Conservation (phyloP, 495 filamentous ascomycete genomes). For the Tuber brumale region DNA sequence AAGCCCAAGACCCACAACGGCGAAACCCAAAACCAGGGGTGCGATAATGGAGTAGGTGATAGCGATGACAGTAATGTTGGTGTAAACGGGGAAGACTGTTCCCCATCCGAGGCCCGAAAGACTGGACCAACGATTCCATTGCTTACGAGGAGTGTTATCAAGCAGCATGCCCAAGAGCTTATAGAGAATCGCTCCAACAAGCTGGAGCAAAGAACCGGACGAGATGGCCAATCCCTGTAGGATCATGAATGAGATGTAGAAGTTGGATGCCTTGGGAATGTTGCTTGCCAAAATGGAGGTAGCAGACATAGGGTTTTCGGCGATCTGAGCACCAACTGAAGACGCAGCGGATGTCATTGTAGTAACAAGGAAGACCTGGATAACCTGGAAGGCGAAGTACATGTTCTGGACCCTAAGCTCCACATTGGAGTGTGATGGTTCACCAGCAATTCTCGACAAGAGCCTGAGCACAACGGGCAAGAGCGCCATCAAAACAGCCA, state of each 20-base stretch:
- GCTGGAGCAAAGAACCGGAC: conserved; percentile 65
- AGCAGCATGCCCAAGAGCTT: conserved; percentile 65
- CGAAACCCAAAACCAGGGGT: conserved; percentile 81
- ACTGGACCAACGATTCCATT: conserved; percentile 57
- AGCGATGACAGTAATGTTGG: conserved; percentile 76
- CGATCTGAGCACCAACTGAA: conserved; percentile 57
- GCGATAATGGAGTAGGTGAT: conserved; percentile 88
- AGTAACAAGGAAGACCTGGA: conserved; percentile 88
- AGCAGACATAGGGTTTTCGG: conserved; percentile 54
- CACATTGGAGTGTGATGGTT: conserved; percentile 66
- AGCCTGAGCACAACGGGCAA: conserved; percentile 74
- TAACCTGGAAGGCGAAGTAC: conserved; percentile 91
- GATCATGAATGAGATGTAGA: conserved; percentile 93
- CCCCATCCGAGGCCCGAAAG: conserved; percentile 72
- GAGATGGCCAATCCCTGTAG: conserved; percentile 85
- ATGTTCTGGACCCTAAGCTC: conserved; percentile 85
- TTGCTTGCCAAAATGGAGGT: conserved; percentile 63
- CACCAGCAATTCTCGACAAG: conserved; percentile 70
- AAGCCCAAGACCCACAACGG: conserved; percentile 70
- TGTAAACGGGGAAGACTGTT: conserved; percentile 78
- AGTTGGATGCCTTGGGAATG: conserved; percentile 77
- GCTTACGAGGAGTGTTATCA: conserved; percentile 52
- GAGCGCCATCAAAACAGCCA: conserved; percentile 82
- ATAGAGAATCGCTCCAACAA: conserved; percentile 70
- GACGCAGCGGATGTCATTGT: conserved; percentile 73